Evolutionary conservation across 1,284 basidiomycete genomes (phyloP), one percentile per base, ranked within the genome.

Genomic region (Rhodotorula mucilaginosa): DNA sequence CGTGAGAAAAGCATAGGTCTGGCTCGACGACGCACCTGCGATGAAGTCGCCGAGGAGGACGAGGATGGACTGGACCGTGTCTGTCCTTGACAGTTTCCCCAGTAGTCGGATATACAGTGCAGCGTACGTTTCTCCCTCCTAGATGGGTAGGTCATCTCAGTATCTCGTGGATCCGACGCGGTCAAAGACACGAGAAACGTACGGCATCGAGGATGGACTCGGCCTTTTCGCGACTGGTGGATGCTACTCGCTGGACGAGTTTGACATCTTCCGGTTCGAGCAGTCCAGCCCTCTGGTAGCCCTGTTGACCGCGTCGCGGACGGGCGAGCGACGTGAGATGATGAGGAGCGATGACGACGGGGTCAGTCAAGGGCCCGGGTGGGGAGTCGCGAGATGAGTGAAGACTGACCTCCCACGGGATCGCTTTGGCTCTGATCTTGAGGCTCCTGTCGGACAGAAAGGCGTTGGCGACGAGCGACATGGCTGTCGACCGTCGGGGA

Each of bases 201-300:
- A 76, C 77, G 21, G 68, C 64, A 23, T 73, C 72, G 48, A 78
- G 65, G 31, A 74, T 64, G 10, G 65, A 48, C 15, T 78, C 77
- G 4, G 75, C 74, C 61, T 76, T 74, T 23, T 74, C 70, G 46
- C 69, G 21, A 21, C 13, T 66, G 60, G 58, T 64, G 13, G 69
- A 67, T 16, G 73, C 91, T 47, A 96, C 89, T 78, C 88, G 90
- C 85, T 95, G 94, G 80, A 99, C 89, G 78, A 93, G 87, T n/a
- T 86, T 84, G 58, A 97, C 87, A 82, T 98, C 95, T 70, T 97
- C 93, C 18, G 87, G 85, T 26, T 91, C 92, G 78, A 98, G 88
- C 59, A 96, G 87, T 71, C 90, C 93, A 61, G 93, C 94, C 73
- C 96, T 90, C 83, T 97, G 94, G 83, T 98, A 98, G 74, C 92